Percentiles rank a stretch among this genome's conserved stretches.
These are phyloP conservation scores for Sclerotinia subarctica DNA, from an alignment of 2,329 filamentous ascomycete genomes.

Conservation along the genomic window DNA sequence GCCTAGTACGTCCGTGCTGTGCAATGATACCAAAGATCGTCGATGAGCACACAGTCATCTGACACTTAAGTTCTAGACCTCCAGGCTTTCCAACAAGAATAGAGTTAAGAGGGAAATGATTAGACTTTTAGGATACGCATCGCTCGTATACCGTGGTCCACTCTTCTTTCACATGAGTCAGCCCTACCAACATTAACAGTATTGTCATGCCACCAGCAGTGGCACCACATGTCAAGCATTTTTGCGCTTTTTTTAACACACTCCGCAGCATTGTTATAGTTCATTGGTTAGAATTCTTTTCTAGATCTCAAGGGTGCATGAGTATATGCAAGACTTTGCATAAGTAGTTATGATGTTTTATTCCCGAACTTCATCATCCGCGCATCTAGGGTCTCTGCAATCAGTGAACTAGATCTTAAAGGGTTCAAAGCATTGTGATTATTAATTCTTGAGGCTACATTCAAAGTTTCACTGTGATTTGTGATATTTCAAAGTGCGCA, in stretches of 20 bases:
- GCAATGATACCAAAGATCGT: background rate
- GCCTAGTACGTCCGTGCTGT: background rate
- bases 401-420: no score
- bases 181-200: background rate
- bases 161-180: background rate
- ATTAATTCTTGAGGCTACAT: background rate
- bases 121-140: background rate
- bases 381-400: no score
- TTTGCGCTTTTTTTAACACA: no score
- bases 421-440: background rate
- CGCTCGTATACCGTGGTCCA: background rate
- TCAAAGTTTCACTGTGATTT: background rate
- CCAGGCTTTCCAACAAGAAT: background rate
- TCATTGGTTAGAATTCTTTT: no score
- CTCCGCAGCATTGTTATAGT: no score
- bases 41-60: background rate
- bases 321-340: no score
- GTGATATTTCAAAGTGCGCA: background rate
- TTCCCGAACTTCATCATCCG: no score
- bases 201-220: background rate
- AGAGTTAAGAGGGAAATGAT: background rate
- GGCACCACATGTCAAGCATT: no score
- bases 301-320: no score
- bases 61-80: background rate
- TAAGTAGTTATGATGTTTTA: no score